These are phyloP conservation scores for Neofusicoccum sp. DNA, from an alignment of 2,329 filamentous ascomycete species.

Conservation along the genomic window DNA sequence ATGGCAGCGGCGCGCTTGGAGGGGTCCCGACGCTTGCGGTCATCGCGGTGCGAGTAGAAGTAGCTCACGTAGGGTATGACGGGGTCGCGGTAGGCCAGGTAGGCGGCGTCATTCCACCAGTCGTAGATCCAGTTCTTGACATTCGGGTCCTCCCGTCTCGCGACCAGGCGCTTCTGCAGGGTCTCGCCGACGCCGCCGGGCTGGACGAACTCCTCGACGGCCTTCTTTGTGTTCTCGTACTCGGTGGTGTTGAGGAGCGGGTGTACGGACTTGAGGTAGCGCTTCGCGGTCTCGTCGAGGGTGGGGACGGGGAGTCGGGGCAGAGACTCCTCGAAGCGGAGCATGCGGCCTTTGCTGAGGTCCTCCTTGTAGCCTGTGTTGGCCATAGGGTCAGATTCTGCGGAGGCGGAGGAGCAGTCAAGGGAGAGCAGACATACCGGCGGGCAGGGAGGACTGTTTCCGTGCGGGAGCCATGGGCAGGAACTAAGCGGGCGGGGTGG, in stretches of 20 bases:
- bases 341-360: constrained; percentile 75
- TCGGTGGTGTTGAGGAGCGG: constrained; percentile 71
- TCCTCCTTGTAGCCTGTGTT: constrained; percentile 75
- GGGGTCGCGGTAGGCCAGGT: constrained; percentile 90
- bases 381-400: constrained; percentile 11
- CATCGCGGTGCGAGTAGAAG: constrained; percentile 98
- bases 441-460: constrained; percentile 50
- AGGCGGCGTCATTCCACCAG: constrained; percentile 97
- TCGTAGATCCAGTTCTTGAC: constrained; percentile 93
- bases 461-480: constrained; percentile 38
- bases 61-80: constrained; percentile 98
- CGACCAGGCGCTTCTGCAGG: constrained; percentile 85
- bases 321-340: constrained; percentile 84
- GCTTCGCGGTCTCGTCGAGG: constrained; percentile 77
- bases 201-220: constrained; percentile 83
- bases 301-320: constrained; percentile 77
- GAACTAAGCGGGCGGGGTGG: constrained; percentile 28
- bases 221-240: constrained; percentile 73
- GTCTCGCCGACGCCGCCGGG: constrained; percentile 81
- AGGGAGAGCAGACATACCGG: constrained; percentile 38
- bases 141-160: constrained; percentile 76
- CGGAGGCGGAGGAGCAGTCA: constrained; percentile 26
- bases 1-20: constrained; percentile 92
- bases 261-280: constrained; percentile 79
- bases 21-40: constrained; percentile 82